Base-by-base conservation (phyloP, 495 filamentous ascomycete genomes). In the Daldinia caldariorum region DNA sequence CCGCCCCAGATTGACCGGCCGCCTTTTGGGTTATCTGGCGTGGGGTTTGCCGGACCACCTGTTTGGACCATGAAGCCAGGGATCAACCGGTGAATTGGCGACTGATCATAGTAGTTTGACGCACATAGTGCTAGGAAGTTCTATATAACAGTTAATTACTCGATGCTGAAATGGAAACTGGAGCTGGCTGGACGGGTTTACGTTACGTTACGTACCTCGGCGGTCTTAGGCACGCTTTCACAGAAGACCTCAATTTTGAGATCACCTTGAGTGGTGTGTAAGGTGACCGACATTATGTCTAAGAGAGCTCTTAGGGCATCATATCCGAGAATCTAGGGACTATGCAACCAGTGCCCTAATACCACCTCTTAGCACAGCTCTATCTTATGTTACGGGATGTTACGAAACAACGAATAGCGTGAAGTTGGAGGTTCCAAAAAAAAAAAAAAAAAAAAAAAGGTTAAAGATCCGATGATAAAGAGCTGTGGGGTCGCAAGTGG, bases 111-210 rank as follows among this genome's bases (percentile, higher is more conserved):
- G 83, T 92, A 93, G 72, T 85, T 86, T 38, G 89, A 92, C 69
- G 96, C 95, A 84, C 93, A 97, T 45, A 99, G 91, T 50, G 94
- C 95, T 66, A 99, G 89, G 82, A 99, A 99, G 83, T 98, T 99
- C 91, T 97, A 75, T 47, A 14, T n/a, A 3, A 39, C 56, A 26
- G 31, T 67, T 61, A 67, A 63, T 32, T 58, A 14, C 3, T 3
- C 35, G 49, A 16, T 45, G 0, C 20, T 22, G 16, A 47, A 47
- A 9, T 13, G 18, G 20, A 22, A 8, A 8, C 43, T 47, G 4
- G 20, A 22, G 43, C 20, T 22, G 20, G 43, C 20, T 22, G 9
- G 9, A 47, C 20, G 9, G 43, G 9, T 41, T 13, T 20, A 62
- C 49, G 38, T 13, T 20, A 62, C 49, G 38, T 82, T 26, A 26